Percentiles rank a stretch among this genome's conserved stretches.
phyloP scores from a whole-genome alignment of 2,329 filamentous ascomycete species.

The Thelonectria rubi region DNA sequence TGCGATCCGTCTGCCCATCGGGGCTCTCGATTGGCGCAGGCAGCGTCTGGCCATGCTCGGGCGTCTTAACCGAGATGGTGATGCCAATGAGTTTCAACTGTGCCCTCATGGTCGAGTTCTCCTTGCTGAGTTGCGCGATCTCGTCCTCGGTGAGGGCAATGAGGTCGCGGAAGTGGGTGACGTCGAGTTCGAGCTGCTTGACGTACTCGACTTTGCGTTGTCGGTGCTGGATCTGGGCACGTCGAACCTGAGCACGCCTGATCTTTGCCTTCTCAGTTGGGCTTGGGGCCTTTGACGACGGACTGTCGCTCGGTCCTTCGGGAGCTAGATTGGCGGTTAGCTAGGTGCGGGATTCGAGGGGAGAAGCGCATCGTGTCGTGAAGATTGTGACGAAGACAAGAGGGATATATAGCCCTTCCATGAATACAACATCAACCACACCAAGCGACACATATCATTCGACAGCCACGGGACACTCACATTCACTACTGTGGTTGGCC shows the following conservation, averaged over 20 bases:
- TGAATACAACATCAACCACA: too few species aligned
- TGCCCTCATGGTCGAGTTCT: slow-evolving; percentile 56
- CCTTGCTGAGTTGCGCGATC: slow-evolving; percentile 45
- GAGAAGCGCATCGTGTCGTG: background rate
- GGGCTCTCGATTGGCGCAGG: slow-evolving; percentile 4
- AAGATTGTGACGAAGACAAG: background rate
- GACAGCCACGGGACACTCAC: slow-evolving; percentile 31
- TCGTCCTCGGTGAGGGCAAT: slow-evolving; percentile 56
- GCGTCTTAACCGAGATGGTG: slow-evolving; percentile 14
- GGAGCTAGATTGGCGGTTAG: slow-evolving; percentile 22
- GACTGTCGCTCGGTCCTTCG: slow-evolving; percentile 26
- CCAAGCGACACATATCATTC: background rate
- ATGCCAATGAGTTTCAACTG: slow-evolving; percentile 45
- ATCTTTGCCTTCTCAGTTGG: slow-evolving; percentile 54
- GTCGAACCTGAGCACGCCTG: slow-evolving; percentile 61
- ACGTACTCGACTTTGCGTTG: slow-evolving; percentile 65
- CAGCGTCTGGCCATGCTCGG: background rate
- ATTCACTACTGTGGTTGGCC: slow-evolving; percentile 34
- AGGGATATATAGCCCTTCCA: too few species aligned
- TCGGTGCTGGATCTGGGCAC: slow-evolving; percentile 64
- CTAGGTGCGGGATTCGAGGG: background rate
- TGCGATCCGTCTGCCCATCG: slow-evolving; percentile 34
- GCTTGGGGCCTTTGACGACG: slow-evolving; percentile 31
- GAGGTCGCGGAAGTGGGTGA: slow-evolving; percentile 57
- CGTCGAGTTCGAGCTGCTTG: slow-evolving; percentile 62